Evolutionary conservation across 352 stramenopile genomes (phyloP).

Genomic region (Phytophthora citrophthora): DNA sequence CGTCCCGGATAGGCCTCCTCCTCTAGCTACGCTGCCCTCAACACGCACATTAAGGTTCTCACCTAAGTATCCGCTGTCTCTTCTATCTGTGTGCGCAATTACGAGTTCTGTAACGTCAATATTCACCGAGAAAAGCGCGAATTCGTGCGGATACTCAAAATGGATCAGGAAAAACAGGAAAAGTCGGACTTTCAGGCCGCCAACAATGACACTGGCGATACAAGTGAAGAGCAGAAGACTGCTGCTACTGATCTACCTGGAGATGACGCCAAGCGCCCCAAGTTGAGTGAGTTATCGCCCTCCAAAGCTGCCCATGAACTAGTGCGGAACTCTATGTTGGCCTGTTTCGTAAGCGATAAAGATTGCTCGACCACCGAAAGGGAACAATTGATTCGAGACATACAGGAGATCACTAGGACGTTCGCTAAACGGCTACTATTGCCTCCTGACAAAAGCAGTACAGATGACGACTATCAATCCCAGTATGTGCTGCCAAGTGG

Average conservation of each 20-base stretch:
- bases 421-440: slow-evolving; percentile 49
- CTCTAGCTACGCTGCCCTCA: neutral
- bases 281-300: slow-evolving; percentile 20
- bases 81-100: slow-evolving; percentile 1
- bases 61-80: neutral
- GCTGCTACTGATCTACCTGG: slow-evolving; percentile 1
- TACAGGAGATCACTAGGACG: slow-evolving; percentile 38
- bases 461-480: slow-evolving; percentile 26
- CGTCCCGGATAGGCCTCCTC: neutral
- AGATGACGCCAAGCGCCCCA: neutral
- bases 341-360: slow-evolving; percentile 39
- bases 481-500: slow-evolving; percentile 43
- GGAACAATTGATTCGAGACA: slow-evolving; percentile 34
- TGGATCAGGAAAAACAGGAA: slow-evolving; percentile 7
- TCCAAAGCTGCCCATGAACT: slow-evolving; percentile 39
- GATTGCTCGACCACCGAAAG: slow-evolving; percentile 20
- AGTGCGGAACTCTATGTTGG: slow-evolving; percentile 46
- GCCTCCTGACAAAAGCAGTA: slow-evolving; percentile 14
- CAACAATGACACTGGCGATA: neutral
- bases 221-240: neutral
- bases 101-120: slow-evolving; percentile 11
- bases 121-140: slow-evolving; percentile 21
- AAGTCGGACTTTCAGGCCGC: slow-evolving; percentile 3
- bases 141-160: neutral
- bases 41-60: neutral